Percentiles rank a stretch among this genome's conserved stretches.
These are phyloP conservation scores for Cardiosporidium cionae DNA, from an alignment of 169 alveolate species.

Conservation along the genomic window DNA sequence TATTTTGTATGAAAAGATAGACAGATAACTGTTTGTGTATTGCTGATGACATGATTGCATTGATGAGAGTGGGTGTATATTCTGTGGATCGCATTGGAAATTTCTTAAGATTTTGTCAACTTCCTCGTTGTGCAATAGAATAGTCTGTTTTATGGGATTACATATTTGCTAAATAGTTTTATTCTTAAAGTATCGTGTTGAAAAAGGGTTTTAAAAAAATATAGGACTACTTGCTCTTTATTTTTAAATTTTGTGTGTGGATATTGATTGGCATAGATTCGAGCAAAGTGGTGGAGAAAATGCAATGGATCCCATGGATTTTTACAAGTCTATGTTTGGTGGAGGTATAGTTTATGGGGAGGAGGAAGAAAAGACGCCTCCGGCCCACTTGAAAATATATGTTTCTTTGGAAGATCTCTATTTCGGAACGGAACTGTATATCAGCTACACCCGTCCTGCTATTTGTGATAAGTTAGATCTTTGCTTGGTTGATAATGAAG, in stretches of 20 bases:
- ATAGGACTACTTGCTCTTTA: not conserved
- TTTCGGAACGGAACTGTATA: conserved; percentile 27
- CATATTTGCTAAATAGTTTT: not conserved
- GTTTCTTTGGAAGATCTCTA: conserved; percentile 45
- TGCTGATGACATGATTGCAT: no score
- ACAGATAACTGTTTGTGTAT: no score
- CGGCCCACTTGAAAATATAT: conserved; percentile 37
- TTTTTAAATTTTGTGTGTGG: not conserved
- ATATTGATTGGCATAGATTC: conserved; percentile 8
- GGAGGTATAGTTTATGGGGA: conserved; percentile 30
- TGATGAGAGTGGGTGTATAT: no score
- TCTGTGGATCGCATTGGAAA: no score
- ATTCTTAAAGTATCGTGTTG: no score
- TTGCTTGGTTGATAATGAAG: conserved; percentile 34
- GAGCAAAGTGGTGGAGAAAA: conserved; percentile 8
- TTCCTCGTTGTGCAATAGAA: not conserved
- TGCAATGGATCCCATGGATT: not conserved
- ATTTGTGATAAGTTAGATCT: conserved; percentile 44
- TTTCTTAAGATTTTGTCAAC: no score
- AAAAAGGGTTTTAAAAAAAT: not conserved
- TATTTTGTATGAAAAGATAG: no score
- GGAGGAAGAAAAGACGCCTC: conserved; percentile 15
- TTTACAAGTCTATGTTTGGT: not conserved
- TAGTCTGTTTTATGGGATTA: not conserved
- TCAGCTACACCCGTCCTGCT: conserved; percentile 44